Evolutionary conservation across 2,329 filamentous ascomycete species (phyloP), one percentile per base, ranked within the genome.

Genomic region (Teratosphaeria viscida): DNA sequence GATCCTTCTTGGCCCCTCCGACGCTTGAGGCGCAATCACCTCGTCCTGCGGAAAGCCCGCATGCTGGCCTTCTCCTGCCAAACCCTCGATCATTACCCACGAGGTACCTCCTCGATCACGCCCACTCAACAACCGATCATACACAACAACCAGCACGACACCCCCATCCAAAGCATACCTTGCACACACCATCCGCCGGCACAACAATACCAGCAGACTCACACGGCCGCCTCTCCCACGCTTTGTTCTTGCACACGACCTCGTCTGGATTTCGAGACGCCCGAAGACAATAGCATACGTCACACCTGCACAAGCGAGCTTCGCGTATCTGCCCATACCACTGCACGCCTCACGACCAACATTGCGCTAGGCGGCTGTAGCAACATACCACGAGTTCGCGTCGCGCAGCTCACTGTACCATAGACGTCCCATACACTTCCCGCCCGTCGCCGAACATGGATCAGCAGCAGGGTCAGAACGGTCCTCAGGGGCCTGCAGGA

Each of bases 401-500:
- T 12, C 7, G 23, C 23, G 3, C 23, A 34, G 52, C 23, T 43
- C 37, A 55, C 39, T 59, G 58, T 59, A 59, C 53, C 27, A 26
- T 54, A 56, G 11, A 57, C 23, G 56, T 52, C 56, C 52, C 58
- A 32, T 60, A 54, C 34, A 32, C 53, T 11, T 54, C 34, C 53
- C 27, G 27, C 57, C 60, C 55, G 23, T 19, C 32, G 37, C 23
- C 7, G 54, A 57, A 7, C 52, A 60, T 60, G 76, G 76, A 78
- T 67, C 77, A 77, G 67, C 77, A 77, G 67, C 75, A 86, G 75
- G 82, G 82, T 69, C 75, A 79, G 68, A 71, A 68, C 59, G 74
- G 73, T 62, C 75, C 76, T 55, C 75, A 77, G 71, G 91, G 90
- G 68, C 89, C 90, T 71, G 78, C 87, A 74, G 91, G 91, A 72